Base-by-base conservation (phyloP, 2,329 filamentous ascomycete species). In the Zasmidium cellare region DNA sequence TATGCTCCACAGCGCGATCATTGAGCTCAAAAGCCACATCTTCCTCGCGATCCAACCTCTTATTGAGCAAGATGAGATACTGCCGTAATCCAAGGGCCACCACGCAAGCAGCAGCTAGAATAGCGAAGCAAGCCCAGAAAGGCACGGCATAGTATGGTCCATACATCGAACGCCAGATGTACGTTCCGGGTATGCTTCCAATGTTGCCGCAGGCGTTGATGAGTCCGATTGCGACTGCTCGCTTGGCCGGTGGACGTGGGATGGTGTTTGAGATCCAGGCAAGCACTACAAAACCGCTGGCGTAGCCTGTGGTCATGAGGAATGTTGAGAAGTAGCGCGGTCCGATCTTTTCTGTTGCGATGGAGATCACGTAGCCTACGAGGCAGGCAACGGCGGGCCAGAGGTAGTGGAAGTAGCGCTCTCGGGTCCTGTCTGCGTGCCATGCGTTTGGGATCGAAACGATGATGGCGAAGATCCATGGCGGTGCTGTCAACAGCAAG, bases 351-450 rank as follows among this genome's bases (percentile, higher is more conserved):
- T 31, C 44, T 2, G 55, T 57, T 19, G 16, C 44, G 14, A 48
- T 23, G 23, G 23, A 28, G 38, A 59, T 56, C n/a, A 48, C 22
- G 28, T 51, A 64, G 23, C 83, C 83, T 6, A 81, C 64, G 1
- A 84, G 67, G 19, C 82, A 82, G 41, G 80, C 74, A 45, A 76
- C 57, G 46, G 84, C 80, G 7, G 82, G 82, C 9, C 78, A 77
- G 20, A 77, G 71, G 57, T 85, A 83, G 69, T 86, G 84, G 76
- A 64, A 57, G 63, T 67, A 20, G 64, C 65, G 44, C 61, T 76
- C 74, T 6, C 68, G 68, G 1, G 72, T 70, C 1, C 64, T 59
- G 54, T 75, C 74, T 2, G 73, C 73, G 44, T 73, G 67, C 62
- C 73, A 74, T 6, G 71, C 70, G 55, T 73, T 74, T 12, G 63